These are phyloP conservation scores for Cercophora samala DNA, from an alignment of 495 filamentous ascomycete species.

Conservation along the genomic window DNA sequence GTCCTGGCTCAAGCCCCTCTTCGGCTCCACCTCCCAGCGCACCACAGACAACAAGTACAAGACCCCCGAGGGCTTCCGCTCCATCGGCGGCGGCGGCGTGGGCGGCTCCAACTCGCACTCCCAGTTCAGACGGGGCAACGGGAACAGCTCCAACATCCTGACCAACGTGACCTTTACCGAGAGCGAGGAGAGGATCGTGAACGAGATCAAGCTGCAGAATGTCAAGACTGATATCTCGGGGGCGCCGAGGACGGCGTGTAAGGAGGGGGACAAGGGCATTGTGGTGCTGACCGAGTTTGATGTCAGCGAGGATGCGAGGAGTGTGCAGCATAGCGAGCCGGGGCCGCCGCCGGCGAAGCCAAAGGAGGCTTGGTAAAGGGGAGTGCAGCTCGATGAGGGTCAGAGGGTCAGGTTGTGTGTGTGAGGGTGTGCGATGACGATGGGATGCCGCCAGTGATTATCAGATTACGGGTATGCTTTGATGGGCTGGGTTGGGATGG, in stretches of 20 bases:
- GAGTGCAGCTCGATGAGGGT: no score
- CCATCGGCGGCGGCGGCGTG: constrained; percentile 18
- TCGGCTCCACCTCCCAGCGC: constrained; percentile 24
- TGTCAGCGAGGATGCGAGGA: constrained; percentile 13
- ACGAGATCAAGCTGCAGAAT: constrained; percentile 16
- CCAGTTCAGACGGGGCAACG: not conserved
- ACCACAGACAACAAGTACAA: constrained; percentile 15
- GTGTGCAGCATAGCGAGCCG: constrained; percentile 9
- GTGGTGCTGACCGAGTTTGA: constrained; percentile 19
- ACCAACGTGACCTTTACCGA: constrained; percentile 19
- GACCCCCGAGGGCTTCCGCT: constrained; percentile 13
- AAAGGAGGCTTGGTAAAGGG: not conserved
- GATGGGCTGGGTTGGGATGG: not conserved
- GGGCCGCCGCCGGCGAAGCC: not conserved
- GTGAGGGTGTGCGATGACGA: no score
- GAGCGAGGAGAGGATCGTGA: constrained; percentile 18
- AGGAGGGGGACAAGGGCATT: constrained; percentile 6
- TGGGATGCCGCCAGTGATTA: not conserved
- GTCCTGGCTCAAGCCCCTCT: constrained; percentile 40
- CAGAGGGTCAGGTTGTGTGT: not conserved
- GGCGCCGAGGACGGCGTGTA: not conserved
- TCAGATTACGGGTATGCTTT: not conserved
- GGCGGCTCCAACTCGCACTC: constrained; percentile 1
- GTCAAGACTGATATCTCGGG: not conserved
- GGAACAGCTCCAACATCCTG: constrained; percentile 10